Base-by-base conservation (phyloP, 1,284 basidiomycete genomes). In the Ceratobasidium sp. region DNA sequence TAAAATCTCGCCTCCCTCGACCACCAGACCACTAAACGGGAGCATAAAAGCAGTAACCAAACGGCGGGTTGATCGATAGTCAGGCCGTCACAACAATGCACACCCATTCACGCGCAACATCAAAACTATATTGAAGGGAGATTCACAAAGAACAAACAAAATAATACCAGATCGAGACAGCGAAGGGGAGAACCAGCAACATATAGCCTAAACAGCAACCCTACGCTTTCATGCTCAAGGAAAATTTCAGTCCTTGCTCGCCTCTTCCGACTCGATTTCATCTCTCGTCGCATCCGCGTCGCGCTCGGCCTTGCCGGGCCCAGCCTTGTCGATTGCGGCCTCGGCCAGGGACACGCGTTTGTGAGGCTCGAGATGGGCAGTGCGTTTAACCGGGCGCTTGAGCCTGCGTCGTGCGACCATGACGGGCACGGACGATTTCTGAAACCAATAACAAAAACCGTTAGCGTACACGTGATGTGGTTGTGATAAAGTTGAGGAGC, bases 351-450 rank as follows among this genome's bases (percentile, higher is more conserved):
- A 89, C 41, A 95, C 91, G 65, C 92, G 91, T 77, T 84, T 90
- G 80, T 85, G 85, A 50, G 85, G 87, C 34, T 87, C 85, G 26
- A 90, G 85, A 78, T 89, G 88, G 0, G 88, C 89, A 9, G 86
- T 85, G 36, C 85, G 87, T 55, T 85, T 84, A 9, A 89, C 87
- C 9, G 89, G 88, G 6, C 92, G 87, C 79, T 92, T 92, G 77
- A 95, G 87, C 4, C 93, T 85, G 59, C 93, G 88, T 48, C 93
- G 91, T 8, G 93, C 92, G 62, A 94, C 91, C 94, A 96, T 96
- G 72, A 96, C 94, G 1, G 93, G 96, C 0, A 94, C 94, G 3
- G 89, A 92, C 70, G 89, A 93, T 82, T 94, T 95, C 82, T 95
- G 69, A 45, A 32, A 73, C 30, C 64, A 59, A 32, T 18, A 57